A percentile compares a stretch with the other conserved stretches of the same genome.
Conservation (phyloP, 371 early-diverging fungal genomes). For the Chytridium lagenaria region DNA sequence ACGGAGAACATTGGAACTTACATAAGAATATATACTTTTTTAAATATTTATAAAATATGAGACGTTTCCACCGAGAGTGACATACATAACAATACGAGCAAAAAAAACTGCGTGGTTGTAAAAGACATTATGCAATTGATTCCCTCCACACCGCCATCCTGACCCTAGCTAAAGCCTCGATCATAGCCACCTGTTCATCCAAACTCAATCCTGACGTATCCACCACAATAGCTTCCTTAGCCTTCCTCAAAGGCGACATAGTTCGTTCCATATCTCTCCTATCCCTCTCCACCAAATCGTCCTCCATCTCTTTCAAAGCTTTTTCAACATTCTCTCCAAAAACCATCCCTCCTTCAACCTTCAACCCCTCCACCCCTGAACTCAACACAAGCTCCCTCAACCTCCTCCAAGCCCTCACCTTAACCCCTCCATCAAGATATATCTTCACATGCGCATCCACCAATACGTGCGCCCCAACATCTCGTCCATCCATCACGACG, state of each 20-base stretch:
- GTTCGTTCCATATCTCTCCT: slow-evolving; percentile 74
- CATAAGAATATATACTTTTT: too few species aligned
- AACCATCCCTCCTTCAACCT: too few species aligned
- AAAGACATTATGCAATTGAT: too few species aligned
- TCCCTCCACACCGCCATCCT: neutral
- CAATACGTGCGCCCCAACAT: slow-evolving; percentile 89
- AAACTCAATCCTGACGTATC: slow-evolving; percentile 80
- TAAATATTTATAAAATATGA: too few species aligned
- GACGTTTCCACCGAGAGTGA: too few species aligned
- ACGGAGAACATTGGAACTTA: too few species aligned
- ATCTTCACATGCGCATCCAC: slow-evolving; percentile 92
- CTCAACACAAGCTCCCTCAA: slow-evolving; percentile 35
- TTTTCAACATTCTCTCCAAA: neutral
- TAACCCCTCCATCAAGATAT: slow-evolving; percentile 78
- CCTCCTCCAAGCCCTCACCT: slow-evolving; percentile 80
- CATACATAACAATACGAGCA: too few species aligned
- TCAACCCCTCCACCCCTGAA: neutral
- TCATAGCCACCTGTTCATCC: slow-evolving; percentile 75
- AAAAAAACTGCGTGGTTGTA: too few species aligned
- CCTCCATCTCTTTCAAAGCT: neutral
- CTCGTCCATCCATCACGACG: slow-evolving; percentile 94
- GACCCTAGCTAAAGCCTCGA: slow-evolving; percentile 56
- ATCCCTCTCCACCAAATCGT: slow-evolving; percentile 64
- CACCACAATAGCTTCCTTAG: slow-evolving; percentile 81
- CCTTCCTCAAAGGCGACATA: slow-evolving; percentile 79